A percentile compares a stretch with the other conserved stretches of the same genome.
phyloP scores from a whole-genome alignment of 176 grass and related monocot species.

The Cymbopogon citratus region DNA sequence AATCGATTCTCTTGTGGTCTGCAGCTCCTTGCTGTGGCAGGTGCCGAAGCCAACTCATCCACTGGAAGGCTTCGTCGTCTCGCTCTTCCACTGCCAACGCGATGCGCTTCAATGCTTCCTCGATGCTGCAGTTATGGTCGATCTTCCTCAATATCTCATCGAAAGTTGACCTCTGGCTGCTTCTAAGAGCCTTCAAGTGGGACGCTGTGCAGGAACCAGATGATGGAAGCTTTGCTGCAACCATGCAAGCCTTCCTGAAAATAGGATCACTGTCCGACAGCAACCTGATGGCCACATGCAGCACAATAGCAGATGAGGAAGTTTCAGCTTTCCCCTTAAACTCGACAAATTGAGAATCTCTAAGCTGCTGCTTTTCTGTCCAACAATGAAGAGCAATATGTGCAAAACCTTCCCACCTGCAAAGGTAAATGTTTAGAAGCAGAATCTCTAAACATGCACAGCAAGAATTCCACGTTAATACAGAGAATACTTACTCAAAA shows the following conservation, averaged over 20 bases:
- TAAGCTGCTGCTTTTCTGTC: constrained; percentile 41
- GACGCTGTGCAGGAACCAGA: neutral
- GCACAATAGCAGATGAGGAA: constrained; percentile 39
- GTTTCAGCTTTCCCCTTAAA: neutral
- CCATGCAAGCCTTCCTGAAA: constrained; percentile 71
- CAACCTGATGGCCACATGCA: constrained; percentile 72
- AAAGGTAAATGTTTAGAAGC: neutral
- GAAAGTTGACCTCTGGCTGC: constrained; percentile 48
- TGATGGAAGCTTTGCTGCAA: constrained; percentile 39
- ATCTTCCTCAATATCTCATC: constrained; percentile 44
- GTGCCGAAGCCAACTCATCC: constrained; percentile 76
- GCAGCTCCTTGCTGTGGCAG: constrained; percentile 30
- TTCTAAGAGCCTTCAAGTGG: neutral
- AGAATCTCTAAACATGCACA: neutral
- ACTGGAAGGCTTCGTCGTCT: constrained; percentile 49
- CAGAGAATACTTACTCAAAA: constrained; percentile 69
- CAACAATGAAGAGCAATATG: constrained; percentile 80
- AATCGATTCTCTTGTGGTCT: constrained; percentile 28
- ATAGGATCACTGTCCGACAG: constrained; percentile 30
- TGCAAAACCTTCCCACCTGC: constrained; percentile 85
- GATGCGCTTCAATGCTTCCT: constrained; percentile 33
- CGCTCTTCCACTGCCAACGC: constrained; percentile 21
- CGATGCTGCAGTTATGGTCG: constrained; percentile 9
- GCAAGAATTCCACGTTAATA: neutral
- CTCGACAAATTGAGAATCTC: neutral